Conservation (phyloP, 768 basidiomycete genomes). For the Russula sp. region DNA sequence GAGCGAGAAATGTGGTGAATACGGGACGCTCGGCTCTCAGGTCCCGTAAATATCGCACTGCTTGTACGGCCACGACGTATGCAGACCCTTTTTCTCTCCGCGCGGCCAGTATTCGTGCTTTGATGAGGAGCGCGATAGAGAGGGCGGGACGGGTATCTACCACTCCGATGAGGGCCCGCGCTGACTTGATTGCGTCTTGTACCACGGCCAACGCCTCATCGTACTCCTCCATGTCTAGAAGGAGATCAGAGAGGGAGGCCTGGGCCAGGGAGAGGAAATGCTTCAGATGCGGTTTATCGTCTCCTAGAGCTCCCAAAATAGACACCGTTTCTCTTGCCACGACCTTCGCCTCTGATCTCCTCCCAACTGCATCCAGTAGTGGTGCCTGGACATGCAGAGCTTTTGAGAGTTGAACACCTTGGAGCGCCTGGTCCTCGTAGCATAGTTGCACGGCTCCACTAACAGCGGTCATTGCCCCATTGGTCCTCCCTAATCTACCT, state of each 20-base stretch:
- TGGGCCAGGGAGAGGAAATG: slow-evolving; percentile 6
- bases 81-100: slow-evolving; percentile 5
- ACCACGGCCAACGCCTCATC: background rate
- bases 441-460: slow-evolving; percentile 6
- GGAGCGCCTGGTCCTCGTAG: slow-evolving; percentile 11
- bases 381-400: slow-evolving; percentile 6
- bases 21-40: slow-evolving; percentile 7
- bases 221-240: slow-evolving; percentile 5
- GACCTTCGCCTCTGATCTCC: slow-evolving; percentile 5
- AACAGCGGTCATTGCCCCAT: background rate
- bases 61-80: slow-evolving; percentile 6
- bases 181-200: slow-evolving; percentile 12
- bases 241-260: slow-evolving; percentile 9
- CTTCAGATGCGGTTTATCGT: slow-evolving; percentile 6
- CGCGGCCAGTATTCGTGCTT: background rate
- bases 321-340: slow-evolving; percentile 9
- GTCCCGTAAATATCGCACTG: slow-evolving; percentile 3
- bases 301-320: background rate
- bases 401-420: slow-evolving; percentile 14
- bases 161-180: slow-evolving; percentile 7
- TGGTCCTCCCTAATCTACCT: slow-evolving; percentile 4
- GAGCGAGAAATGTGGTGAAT: background rate
- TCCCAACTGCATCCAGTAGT: background rate
- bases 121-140: slow-evolving; percentile 6
- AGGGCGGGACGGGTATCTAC: slow-evolving; percentile 11